Evolutionary conservation across 768 basidiomycete genomes (phyloP).

Genomic region (Termitomyces sp.): DNA sequence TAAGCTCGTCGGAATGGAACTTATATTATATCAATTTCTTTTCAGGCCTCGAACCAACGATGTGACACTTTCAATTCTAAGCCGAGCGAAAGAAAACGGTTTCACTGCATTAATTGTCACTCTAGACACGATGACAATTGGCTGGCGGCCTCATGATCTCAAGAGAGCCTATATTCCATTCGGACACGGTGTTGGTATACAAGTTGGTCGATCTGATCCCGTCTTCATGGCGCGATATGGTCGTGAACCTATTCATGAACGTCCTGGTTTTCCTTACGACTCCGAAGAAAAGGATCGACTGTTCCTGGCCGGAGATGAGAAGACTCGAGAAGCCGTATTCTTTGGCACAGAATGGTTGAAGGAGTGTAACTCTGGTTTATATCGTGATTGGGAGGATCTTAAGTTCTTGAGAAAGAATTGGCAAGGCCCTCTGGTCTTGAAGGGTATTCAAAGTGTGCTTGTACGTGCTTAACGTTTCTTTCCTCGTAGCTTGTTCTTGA

Average conservation of each 20-base stretch:
- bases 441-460: slow-evolving; percentile 65
- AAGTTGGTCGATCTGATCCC: slow-evolving; percentile 69
- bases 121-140: slow-evolving; percentile 65
- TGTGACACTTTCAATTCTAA: slow-evolving; percentile 57
- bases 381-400: slow-evolving; percentile 67
- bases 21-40: not conserved
- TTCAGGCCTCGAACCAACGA: slow-evolving; percentile 57
- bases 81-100: slow-evolving; percentile 58
- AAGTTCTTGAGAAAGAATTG: slow-evolving; percentile 64
- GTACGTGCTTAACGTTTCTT: slow-evolving; percentile 26
- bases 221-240: slow-evolving; percentile 64
- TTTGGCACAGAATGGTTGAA: slow-evolving; percentile 60
- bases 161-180: slow-evolving; percentile 62
- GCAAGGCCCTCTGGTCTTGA: slow-evolving; percentile 73
- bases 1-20: not conserved
- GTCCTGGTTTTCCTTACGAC: slow-evolving; percentile 55
- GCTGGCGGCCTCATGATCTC: slow-evolving; percentile 76
- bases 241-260: slow-evolving; percentile 37
- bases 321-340: slow-evolving; percentile 28
- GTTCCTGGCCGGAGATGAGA: slow-evolving; percentile 40
- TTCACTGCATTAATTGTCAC: slow-evolving; percentile 75
- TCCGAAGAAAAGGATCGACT: slow-evolving; percentile 37
- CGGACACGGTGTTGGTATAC: slow-evolving; percentile 54
- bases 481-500: not conserved
- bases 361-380: slow-evolving; percentile 58